Base-by-base conservation (phyloP, 1,284 basidiomycete species). In the Cutaneotrichosporon spelunceum region DNA sequence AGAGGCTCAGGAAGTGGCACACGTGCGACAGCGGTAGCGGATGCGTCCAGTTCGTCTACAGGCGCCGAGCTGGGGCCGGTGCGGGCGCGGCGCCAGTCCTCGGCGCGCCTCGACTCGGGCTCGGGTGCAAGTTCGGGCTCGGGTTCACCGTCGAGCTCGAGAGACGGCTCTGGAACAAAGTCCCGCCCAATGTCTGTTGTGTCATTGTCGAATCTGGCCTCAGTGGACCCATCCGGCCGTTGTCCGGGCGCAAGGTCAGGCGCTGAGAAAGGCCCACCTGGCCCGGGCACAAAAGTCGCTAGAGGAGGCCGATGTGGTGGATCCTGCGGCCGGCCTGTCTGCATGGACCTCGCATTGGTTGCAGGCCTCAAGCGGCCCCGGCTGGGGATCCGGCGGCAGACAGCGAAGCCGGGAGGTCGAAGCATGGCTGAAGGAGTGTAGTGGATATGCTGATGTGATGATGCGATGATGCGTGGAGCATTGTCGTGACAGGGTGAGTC, bases 1-100 rank as follows among this genome's bases (percentile, higher is more conserved):
- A 27, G n/a, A 19, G 68, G 55, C 21, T 60, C 44, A 48, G 68
- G 59, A 26, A 60, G 23, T 3, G 57, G 58, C 3, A 64, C 62
- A 5, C 59, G 58, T 16, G 59, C 47, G 7, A 64, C 59, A 2
- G 50, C 59, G 45, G 56, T 64, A 1, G 39, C 39, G 7, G 62
- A 47, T 23, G 62, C n/a, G 24, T 58, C 56, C 16, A 55, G 54
- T n/a, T 59, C 54, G 2, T 61, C 48, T 14, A 53, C 19, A 5
- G 57, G 50, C 4, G 50, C 5, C 14, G 29, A 34, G 50, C 30
- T 53, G 19, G 50, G 33, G 16, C 50, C 50, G 5, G 30, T 39
- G 13, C n/a, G 52, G 8, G 30, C 52, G 14, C 52, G 34, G 23
- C 24, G 14, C 36, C 23, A 34, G 14, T n/a, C 36, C 2, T 42